Evolutionary conservation across 1,284 basidiomycete genomes (phyloP), one percentile per base, ranked within the genome.

Genomic region (Tremellales sp.): DNA sequence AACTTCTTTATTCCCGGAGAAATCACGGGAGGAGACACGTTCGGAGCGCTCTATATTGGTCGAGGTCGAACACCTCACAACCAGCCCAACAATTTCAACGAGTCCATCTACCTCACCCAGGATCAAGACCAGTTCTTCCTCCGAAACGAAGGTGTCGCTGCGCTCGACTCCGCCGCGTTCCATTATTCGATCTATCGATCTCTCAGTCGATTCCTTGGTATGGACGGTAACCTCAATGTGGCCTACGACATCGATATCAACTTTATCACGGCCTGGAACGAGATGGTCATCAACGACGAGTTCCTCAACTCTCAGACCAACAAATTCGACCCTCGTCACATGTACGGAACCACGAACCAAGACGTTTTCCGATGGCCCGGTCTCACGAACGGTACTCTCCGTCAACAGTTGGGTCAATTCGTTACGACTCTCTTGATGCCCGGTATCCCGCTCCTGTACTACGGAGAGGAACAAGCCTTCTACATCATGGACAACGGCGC

Each of bases 341-440:
- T 91, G 84, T 91, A 79, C 65, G 90, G 90, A 36, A 83, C 84
- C 14, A 86, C 85, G 62, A 94, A 94, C 67, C 92, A 92, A 74
- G 90, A 94, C 75, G 80, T 93, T 13, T 93, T 86, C 77, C 80
- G 90, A 50, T 94, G 90, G 90, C 87, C 87, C 2, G 82, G 84
- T 71, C 67, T 93, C 61, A 79, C 84, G 56, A 87, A 88, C 61
- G 90, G 90, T 16, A 85, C 83, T 0, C 80, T 86, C 57, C 80
- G 79, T 56, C 83, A 83, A 53, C 83, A 79, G 5, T 68, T 91
- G 38, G 89, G 78, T 2, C 81, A 83, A 10, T 91, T 92, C 64
- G 78, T 93, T 60, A 82, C 83, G 26, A 79, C 80, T 25, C 61
- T 92, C 52, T 76, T 93, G 16, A 84, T 94, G 82, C 90, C 90